Base-by-base conservation (phyloP, 148 eudicot genomes). In the Chenopodium quinoa region DNA sequence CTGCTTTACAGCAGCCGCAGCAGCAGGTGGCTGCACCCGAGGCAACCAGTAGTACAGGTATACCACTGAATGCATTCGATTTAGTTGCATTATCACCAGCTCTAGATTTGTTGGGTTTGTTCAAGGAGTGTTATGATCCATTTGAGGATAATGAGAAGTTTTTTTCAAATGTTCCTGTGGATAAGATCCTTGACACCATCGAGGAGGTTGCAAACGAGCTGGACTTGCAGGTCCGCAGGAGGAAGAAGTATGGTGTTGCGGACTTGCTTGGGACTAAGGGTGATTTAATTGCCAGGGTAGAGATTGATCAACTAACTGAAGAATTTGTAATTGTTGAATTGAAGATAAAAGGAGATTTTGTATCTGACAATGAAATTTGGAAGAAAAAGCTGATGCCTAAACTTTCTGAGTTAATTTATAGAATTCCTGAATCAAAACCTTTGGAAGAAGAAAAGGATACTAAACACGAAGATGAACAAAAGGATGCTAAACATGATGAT, bases 301-400 rank as follows among this genome's bases (percentile, higher is more conserved):
- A 87, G 78, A 79, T 90, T 34, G 65, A 60, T 66, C 87, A 79
- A 54, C 68, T 90, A 80, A 90, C 88, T 6, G 89, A 88, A 9
- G 23, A 40, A 19, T 78, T 88, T 72, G 82, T 82, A 20, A 78
- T 86, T 77, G 88, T 86, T 25, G 90, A 84, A 48, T 82, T 78
- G 9, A 82, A 75, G 63, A 71, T 76, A 17, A 86, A 56, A n/a
- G 84, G 86, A 25, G 84, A 76, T 56, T 75, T 66, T 8, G 78
- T 27, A 0, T 58, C 78, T 47, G 78, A 75, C 80, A 23, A 68
- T 32, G 77, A 62, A 23, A 75, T 82, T 29, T 88, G 90, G 90
- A 77, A 56, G 60, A 60, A 86, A 50, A 86, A 88, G 70, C 65
- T 88, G 8, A 78, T 76, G 80, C 86, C 85, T 20, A 71, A 32